Evolutionary conservation across 768 basidiomycete species (phyloP).

Genomic region (Daedaleopsis nitida): DNA sequence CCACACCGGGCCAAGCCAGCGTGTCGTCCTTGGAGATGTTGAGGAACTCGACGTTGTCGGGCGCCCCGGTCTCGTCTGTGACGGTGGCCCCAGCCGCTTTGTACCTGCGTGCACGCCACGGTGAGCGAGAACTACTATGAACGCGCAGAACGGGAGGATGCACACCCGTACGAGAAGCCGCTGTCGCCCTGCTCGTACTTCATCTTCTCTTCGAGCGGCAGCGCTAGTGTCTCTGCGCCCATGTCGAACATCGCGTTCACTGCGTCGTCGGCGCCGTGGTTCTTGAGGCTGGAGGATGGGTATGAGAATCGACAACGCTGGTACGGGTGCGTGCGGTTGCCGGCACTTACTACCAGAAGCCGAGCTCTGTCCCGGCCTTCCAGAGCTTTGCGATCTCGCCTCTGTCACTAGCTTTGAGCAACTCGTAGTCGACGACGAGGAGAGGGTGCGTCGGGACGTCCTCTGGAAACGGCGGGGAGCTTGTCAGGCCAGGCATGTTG

Average conservation of each 20-base stretch:
- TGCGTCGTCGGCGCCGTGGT: slow-evolving; percentile 42
- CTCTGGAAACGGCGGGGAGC: slow-evolving; percentile 44
- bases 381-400: slow-evolving; percentile 46
- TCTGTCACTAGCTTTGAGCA: slow-evolving; percentile 37
- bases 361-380: slow-evolving; percentile 49
- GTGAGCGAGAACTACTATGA: background rate
- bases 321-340: too few species aligned
- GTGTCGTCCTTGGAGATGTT: slow-evolving; percentile 41
- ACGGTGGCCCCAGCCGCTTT: slow-evolving; percentile 36
- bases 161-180: slow-evolving; percentile 42
- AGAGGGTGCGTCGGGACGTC: slow-evolving; percentile 47
- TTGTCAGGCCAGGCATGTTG: slow-evolving; percentile 35
- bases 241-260: slow-evolving; percentile 44
- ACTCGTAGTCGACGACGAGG: slow-evolving; percentile 46
- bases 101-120: slow-evolving; percentile 20
- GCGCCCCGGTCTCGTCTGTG: slow-evolving; percentile 34
- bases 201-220: slow-evolving; percentile 45
- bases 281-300: slow-evolving; percentile 39
- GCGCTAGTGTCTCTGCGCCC: slow-evolving; percentile 42
- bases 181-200: slow-evolving; percentile 46
- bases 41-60: slow-evolving; percentile 38
- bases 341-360: slow-evolving; percentile 56
- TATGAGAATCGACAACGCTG: background rate
- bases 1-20: slow-evolving; percentile 31
- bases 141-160: background rate